phyloP scores from a whole-genome alignment of 2,329 filamentous ascomycete genomes.

The Xylaria sp. region DNA sequence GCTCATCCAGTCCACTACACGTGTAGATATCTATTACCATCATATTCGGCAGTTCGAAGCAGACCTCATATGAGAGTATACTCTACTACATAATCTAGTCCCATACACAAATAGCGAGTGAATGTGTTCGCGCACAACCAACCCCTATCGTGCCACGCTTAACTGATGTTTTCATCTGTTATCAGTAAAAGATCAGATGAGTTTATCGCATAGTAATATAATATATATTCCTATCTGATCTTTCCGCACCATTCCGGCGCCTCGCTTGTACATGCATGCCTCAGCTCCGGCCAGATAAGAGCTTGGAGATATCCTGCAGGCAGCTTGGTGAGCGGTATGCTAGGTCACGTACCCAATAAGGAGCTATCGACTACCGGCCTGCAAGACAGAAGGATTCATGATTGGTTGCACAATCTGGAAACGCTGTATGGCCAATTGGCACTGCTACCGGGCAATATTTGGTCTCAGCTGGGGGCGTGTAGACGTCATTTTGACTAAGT shows the following conservation, averaged over 20 bases:
- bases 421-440: background rate
- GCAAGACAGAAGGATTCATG: background rate
- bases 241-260: background rate
- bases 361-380: background rate
- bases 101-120: too few species aligned
- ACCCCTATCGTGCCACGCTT: background rate
- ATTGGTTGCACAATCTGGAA: background rate
- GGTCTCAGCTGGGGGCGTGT: background rate
- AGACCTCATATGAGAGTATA: background rate
- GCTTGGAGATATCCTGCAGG: background rate
- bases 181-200: constrained; percentile 1
- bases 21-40: too few species aligned
- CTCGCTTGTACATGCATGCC: background rate
- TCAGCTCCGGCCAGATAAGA: constrained; percentile 13
- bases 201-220: background rate
- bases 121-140: too few species aligned
- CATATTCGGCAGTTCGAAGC: too few species aligned
- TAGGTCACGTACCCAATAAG: background rate
- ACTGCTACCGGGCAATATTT: background rate
- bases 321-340: background rate
- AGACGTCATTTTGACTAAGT: constrained; percentile 30
- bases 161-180: background rate
- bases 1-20: background rate
- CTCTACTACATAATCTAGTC: too few species aligned
- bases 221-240: background rate